A percentile compares a stretch with the other conserved stretches of the same genome.
These are phyloP conservation scores for Fraxinus dipetala DNA, from an alignment of 305 asterid genomes.

Conservation along the genomic window DNA sequence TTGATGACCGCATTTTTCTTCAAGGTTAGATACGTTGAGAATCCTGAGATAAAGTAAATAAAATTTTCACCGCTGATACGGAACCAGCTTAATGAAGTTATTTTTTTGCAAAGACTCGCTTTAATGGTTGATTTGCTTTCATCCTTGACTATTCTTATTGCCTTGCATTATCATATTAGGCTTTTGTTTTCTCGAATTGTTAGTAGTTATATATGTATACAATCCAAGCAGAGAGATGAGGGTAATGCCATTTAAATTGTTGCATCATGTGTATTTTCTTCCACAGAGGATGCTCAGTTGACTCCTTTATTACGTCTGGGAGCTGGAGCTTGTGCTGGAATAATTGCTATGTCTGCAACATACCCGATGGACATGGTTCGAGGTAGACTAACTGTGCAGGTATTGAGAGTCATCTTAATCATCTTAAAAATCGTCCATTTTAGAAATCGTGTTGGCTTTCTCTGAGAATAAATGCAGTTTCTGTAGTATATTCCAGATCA, in stretches of 20 bases:
- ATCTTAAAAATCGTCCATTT: not conserved
- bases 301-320: conserved; percentile 45
- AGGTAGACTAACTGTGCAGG: conserved; percentile 52
- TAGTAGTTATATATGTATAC: not conserved
- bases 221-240: not conserved
- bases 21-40: not conserved
- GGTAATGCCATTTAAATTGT: not conserved
- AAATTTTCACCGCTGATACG: not conserved
- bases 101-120: not conserved
- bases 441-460: conserved; percentile 9
- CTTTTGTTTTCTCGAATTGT: not conserved
- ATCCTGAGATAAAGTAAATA: not conserved
- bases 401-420: conserved; percentile 29
- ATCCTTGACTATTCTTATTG: not conserved
- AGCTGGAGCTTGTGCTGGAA: conserved; percentile 49
- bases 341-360: conserved; percentile 45
- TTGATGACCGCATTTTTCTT: not conserved
- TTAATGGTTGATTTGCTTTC: not conserved
- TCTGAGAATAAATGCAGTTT: not conserved
- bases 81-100: not conserved
- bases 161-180: not conserved
- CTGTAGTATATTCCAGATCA: not conserved
- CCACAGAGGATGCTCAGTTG: conserved; percentile 52
- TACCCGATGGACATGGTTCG: conserved; percentile 56
- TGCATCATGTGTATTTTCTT: conserved; percentile 5